Conservation (phyloP, 257 asterid species). For the Craterostigma plantagineum region DNA sequence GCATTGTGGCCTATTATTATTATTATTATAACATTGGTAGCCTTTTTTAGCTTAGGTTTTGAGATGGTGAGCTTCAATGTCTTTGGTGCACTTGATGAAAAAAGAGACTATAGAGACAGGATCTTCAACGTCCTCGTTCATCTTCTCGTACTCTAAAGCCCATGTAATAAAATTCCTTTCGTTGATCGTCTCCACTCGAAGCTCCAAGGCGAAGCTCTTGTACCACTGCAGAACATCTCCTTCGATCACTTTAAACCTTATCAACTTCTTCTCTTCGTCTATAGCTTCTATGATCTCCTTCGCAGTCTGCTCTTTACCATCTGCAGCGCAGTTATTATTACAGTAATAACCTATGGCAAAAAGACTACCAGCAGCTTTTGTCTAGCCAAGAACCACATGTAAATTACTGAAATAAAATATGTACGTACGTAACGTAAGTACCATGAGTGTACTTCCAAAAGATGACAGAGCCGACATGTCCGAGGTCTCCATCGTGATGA, state of each 20-base stretch:
- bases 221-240: constrained; percentile 4
- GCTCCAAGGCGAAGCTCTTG: neutral
- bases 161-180: neutral
- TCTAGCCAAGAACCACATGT: too few species aligned
- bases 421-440: neutral
- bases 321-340: neutral
- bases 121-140: neutral
- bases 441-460: constrained; percentile 5
- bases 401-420: neutral
- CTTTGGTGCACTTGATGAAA: neutral
- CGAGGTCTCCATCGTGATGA: constrained; percentile 1
- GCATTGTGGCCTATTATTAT: too few species aligned
- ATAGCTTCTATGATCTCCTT: constrained; percentile 1
- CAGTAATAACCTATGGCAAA: neutral
- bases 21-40: too few species aligned
- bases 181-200: neutral
- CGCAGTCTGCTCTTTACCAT: constrained; percentile 1
- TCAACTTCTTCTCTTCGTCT: constrained; percentile 1
- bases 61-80: constrained; percentile 2
- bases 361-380: too few species aligned
- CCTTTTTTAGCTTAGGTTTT: neutral
- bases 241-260: neutral
- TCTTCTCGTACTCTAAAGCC: constrained; percentile 3
- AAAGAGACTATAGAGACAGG: neutral
- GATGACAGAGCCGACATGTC: constrained; percentile 3